Evolutionary conservation across 148 eudicot species (phyloP).

Genomic region (Fallopia convolvulus): DNA sequence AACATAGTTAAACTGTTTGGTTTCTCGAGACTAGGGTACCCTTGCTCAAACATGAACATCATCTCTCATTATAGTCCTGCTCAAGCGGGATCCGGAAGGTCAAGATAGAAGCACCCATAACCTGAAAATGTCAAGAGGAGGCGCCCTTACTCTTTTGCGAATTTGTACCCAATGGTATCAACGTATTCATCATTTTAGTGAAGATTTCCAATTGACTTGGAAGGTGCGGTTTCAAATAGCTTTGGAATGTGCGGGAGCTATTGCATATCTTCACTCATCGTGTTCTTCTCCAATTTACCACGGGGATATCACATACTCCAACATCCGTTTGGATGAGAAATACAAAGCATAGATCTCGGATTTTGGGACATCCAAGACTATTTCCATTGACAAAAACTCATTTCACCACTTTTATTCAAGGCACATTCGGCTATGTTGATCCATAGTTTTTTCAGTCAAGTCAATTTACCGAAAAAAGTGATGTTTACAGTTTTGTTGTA

Average conservation of each 20-base stretch:
- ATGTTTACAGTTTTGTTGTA: not conserved
- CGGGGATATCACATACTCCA: not conserved
- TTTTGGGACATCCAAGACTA: not conserved
- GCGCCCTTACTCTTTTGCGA: not conserved
- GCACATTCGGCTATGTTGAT: not conserved
- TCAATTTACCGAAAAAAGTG: not conserved
- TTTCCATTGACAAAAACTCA: slow-evolving; percentile 3
- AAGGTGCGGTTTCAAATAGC: slow-evolving; percentile 2
- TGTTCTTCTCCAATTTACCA: not conserved
- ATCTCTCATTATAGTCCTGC: too few species aligned
- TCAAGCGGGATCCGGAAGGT: too few species aligned
- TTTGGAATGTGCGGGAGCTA: not conserved
- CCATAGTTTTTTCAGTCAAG: not conserved
- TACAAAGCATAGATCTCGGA: not conserved
- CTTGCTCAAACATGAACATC: too few species aligned
- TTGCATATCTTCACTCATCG: not conserved
- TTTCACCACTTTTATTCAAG: not conserved
- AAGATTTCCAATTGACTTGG: not conserved
- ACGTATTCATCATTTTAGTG: not conserved
- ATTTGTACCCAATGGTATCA: slow-evolving; percentile 7
- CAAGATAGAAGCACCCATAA: too few species aligned
- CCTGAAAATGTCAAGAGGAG: not conserved
- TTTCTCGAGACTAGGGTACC: not conserved
- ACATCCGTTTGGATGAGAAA: not conserved
- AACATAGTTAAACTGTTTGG: slow-evolving; percentile 1